Evolutionary conservation across 1,139 yeast species (phyloP), one percentile per base, ranked within the genome.

Genomic region (Saccharomyces hybrid): DNA sequence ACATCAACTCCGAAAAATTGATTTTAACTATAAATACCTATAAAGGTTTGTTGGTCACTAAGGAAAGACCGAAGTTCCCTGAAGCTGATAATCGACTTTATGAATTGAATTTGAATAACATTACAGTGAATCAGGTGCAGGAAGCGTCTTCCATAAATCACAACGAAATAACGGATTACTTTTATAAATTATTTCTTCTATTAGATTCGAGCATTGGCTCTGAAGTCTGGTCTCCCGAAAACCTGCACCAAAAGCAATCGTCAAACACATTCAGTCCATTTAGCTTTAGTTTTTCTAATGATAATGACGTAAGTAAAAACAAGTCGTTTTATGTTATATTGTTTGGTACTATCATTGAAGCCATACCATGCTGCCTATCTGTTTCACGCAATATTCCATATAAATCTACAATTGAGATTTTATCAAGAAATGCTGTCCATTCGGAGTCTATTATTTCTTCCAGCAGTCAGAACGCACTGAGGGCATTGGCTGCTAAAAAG

Each of bases 391-490:
- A 79, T 5, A 69, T 81, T 13, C 75, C 80, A 14, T 81, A 82
- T 65, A 80, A 86, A 52, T 78, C 80, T 48, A 74, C 86, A 3
- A 81, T 90, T 47, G 97, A 90, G 58, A 74, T 88, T 13, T 72
- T 91, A 31, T 83, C 91, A 34, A 76, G 91, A 57, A 89, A 89
- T 64, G 81, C 90, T 1, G 81, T 85, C 3, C 95, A 90, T 69
- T 74, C 78, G 1, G 84, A 86, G 62, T 20, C 20, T 20, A 73
- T 78, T 14, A 82, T 91, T 13, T 77, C 93, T 0, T 72, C 73
- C 27, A 84, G 91, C 34, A 80, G 95, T 1, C 73, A 82, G 11
- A 74, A 73, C 46, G 81, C 96, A 0, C 73, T 91, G 55, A 84
- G 81, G 60, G 75, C 78, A 32, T 71, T 89, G 48, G 91, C 95